These are phyloP conservation scores for Picochlorum costavermella DNA, from an alignment of 139 green algal species.

Conservation along the genomic window DNA sequence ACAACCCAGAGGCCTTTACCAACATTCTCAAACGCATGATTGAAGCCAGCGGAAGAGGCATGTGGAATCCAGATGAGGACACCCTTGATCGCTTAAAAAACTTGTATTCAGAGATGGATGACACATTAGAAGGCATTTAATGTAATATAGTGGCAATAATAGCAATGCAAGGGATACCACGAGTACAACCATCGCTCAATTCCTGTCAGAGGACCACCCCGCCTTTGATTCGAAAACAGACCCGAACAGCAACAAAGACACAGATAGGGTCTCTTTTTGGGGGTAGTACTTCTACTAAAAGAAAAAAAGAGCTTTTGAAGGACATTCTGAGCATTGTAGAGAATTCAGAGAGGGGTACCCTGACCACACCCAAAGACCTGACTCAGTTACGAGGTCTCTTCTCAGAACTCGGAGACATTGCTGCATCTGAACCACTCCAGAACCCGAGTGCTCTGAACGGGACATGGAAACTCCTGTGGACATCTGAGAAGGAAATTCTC, in stretches of 20 bases:
- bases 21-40: conserved; percentile 84
- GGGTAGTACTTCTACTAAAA: not conserved
- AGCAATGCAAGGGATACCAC: no score
- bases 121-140: conserved; percentile 81
- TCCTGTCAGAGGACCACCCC: no score
- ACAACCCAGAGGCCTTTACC: conserved; percentile 58
- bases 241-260: not conserved
- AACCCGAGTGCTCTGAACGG: conserved; percentile 24
- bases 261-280: conserved; percentile 3
- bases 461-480: conserved; percentile 78
- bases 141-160: not conserved
- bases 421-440: conserved; percentile 15
- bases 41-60: conserved; percentile 83
- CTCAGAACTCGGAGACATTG: conserved; percentile 19
- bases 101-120: conserved; percentile 83
- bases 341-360: conserved; percentile 26
- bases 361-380: conserved; percentile 8
- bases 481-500: conserved; percentile 50
- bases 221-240: no score
- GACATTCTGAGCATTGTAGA: conserved; percentile 9
- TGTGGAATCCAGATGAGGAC: conserved; percentile 76
- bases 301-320: not conserved
- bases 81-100: conserved; percentile 56
- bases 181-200: not conserved
- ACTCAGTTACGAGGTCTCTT: conserved; percentile 25